Evolutionary conservation across 306 rosid species (phyloP).

Genomic region (Citrullus mucosospermus): DNA sequence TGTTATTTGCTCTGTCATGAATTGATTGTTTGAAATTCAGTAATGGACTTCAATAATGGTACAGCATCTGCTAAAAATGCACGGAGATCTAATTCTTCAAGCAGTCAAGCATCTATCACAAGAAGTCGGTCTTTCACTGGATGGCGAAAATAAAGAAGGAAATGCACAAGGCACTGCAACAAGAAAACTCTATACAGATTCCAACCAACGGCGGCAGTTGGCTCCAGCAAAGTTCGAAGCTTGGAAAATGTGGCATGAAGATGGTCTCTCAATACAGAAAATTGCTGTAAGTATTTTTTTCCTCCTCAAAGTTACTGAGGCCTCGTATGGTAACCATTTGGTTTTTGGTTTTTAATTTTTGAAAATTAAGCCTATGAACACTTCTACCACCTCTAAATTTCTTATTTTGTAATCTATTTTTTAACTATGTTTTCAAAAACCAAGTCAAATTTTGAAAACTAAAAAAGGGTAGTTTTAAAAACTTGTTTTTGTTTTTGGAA

Average conservation of each 20-base stretch:
- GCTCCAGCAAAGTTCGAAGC: conserved; percentile 58
- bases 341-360: too few relatives aligned
- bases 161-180: conserved; percentile 26
- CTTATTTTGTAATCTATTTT: too few relatives aligned
- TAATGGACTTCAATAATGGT: conserved; percentile 15
- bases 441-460: too few relatives aligned
- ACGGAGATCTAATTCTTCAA: conserved; percentile 63
- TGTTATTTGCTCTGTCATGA: not conserved
- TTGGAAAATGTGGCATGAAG: conserved; percentile 83
- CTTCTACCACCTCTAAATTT: too few relatives aligned
- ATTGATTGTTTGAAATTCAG: not conserved
- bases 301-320: not conserved
- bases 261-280: conserved; percentile 47
- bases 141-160: conserved; percentile 27
- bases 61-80: conserved; percentile 55
- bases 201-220: conserved; percentile 31
- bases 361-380: too few relatives aligned
- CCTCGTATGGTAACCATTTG: too few relatives aligned
- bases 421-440: too few relatives aligned
- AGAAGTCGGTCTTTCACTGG: conserved; percentile 47
- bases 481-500: too few relatives aligned
- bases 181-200: conserved; percentile 26
- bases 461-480: too few relatives aligned
- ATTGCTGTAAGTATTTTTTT: conserved; percentile 50
- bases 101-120: conserved; percentile 34